Base-by-base conservation (phyloP, 495 filamentous ascomycete genomes). In the Amniculicola lignicola region DNA sequence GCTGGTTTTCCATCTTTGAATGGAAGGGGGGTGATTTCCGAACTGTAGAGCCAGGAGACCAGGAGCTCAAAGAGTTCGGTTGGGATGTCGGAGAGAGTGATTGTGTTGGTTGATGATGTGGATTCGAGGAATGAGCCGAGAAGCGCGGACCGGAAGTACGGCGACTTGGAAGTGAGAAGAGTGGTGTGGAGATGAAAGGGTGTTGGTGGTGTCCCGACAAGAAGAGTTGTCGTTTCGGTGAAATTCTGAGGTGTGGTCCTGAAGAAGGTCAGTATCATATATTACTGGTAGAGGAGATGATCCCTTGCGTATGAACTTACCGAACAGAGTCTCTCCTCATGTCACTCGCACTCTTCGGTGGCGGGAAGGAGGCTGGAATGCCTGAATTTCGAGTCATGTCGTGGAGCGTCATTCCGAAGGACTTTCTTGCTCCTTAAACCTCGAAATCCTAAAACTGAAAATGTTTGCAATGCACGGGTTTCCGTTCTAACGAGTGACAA, bases 131-230 rank as follows among this genome's bases (percentile, higher is more conserved):
- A 79, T 37, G 61, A 49, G 64, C 72, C 69, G 43, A 70, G 70
- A 48, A 78, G 71, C 16, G 76, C 73, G 28, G 75, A 74, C 43
- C 70, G 61, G 71, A 79, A 79, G 72, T 76, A 77, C 49, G 73
- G 70, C 1, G 74, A 77, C 55, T 64, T 41, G 16, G 56, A 23
- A 14, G 66, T 69, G 29, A 79, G 68, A 40, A 76, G 71, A 46
- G 72, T 65, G 38, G 64, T 67, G 64, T 77, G 76, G 31, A 79
- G 51, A 40, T 66, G 53, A 59, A 75, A 76, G 12, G 55, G 66
- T 16, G 60, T 66, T 25, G 41, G 22, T 1, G 43, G 15, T 4
- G 59, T 61, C 33, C 73, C 74, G 40, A 75, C 58, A 22, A 67
- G 35, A 56, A 78, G 66, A 59, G 58, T 69, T 63, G 51, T 39